These are phyloP conservation scores for Thuidium tamariscinum DNA, from an alignment of 225 moss, liverwort and hornwort genomes.

Conservation along the genomic window DNA sequence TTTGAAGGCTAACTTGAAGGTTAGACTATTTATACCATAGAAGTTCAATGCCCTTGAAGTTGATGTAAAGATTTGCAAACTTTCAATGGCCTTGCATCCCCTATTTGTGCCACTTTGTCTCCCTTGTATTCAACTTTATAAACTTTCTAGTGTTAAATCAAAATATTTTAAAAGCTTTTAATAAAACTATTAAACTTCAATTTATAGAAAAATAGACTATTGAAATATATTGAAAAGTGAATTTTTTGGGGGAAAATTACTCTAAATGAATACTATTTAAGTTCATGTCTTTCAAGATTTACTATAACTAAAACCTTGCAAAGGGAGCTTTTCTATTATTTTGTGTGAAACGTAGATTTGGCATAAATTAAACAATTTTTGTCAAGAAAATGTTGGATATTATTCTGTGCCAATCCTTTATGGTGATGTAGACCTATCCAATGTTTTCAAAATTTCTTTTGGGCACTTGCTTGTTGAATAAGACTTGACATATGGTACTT, in stretches of 20 bases:
- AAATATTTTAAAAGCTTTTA: background rate
- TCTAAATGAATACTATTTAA: background rate
- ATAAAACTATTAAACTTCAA: rapidly evolving
- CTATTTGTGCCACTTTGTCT: too few relatives aligned
- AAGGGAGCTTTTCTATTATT: rapidly evolving
- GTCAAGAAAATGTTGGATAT: too few relatives aligned
- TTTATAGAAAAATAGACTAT: background rate
- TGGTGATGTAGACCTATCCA: rapidly evolving
- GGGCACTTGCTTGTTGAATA: background rate
- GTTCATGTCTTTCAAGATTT: rapidly evolving
- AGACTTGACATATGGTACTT: rapidly evolving
- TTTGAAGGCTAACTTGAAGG: background rate
- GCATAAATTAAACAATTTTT: background rate
- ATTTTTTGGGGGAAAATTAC: too few relatives aligned
- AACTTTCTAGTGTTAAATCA: too few relatives aligned
- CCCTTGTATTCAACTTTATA: too few relatives aligned
- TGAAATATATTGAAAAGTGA: rapidly evolving
- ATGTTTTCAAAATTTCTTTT: rapidly evolving
- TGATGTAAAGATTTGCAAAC: background rate
- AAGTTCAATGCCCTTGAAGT: background rate
- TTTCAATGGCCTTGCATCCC: background rate
- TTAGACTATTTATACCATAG: too few relatives aligned
- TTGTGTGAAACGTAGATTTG: rapidly evolving
- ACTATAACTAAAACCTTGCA: rapidly evolving
- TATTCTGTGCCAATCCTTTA: background rate